Conservation (phyloP, 331 rosid species). For the Rhamnella rubrinervis region DNA sequence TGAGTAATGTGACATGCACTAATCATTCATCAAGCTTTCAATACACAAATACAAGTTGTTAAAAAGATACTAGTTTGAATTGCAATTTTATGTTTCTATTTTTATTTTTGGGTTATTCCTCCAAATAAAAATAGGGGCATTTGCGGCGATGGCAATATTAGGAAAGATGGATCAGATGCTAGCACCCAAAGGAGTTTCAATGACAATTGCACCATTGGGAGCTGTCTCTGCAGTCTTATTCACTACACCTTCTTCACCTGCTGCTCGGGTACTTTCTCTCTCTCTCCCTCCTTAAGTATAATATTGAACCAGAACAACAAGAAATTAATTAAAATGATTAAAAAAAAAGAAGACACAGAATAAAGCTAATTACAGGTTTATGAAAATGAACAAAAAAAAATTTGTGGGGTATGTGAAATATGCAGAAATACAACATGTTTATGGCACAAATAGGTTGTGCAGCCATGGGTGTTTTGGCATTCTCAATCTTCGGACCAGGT, state of each 20-base stretch:
- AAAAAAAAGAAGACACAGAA: background rate
- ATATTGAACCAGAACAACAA: background rate
- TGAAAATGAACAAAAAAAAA: no score
- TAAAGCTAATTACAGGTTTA: background rate
- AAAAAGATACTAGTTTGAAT: no score
- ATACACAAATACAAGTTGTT: no score
- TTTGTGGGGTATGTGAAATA: background rate
- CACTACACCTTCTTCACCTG: constrained; percentile 77
- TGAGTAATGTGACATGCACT: no score
- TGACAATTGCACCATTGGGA: constrained; percentile 87
- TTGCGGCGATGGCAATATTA: constrained; percentile 83
- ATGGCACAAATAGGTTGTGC: constrained; percentile 95
- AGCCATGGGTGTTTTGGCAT: constrained; percentile 78
- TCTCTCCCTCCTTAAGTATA: background rate
- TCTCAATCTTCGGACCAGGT: constrained; percentile 76
- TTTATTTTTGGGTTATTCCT: background rate
- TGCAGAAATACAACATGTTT: constrained; percentile 85
- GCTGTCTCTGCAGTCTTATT: constrained; percentile 87
- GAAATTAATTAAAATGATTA: background rate
- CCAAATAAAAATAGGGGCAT: constrained; percentile 56
- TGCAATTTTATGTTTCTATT: background rate
- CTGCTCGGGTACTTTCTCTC: constrained; percentile 56
- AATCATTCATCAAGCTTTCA: no score
- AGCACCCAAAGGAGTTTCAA: constrained; percentile 73
- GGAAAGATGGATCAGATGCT: constrained; percentile 82